Conservation (phyloP, 768 basidiomycete species). For the Saitozyma podzolica region DNA sequence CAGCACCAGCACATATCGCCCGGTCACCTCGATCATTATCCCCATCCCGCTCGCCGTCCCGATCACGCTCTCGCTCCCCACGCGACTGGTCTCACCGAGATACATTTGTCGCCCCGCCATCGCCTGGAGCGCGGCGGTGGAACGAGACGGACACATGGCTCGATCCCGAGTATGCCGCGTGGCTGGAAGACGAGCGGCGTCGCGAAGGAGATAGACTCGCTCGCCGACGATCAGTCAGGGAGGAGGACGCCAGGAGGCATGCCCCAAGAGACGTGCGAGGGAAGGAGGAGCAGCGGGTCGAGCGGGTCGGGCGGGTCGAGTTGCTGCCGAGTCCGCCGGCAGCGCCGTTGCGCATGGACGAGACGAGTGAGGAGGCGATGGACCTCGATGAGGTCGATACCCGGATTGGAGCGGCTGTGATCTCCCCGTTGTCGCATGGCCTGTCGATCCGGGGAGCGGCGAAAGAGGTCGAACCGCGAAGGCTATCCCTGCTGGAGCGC, state of each 20-base stretch:
- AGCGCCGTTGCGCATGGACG: slow-evolving; percentile 18
- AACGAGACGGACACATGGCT: slow-evolving; percentile 39
- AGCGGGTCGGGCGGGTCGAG: slow-evolving; percentile 11
- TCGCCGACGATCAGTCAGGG: slow-evolving; percentile 1
- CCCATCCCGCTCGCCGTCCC: slow-evolving; percentile 11
- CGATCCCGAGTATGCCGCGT: slow-evolving; percentile 36
- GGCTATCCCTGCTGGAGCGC: neutral
- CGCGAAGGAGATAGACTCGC: slow-evolving; percentile 11
- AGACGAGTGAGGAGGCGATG: neutral
- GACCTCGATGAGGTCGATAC: neutral
- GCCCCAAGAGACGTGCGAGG: neutral
- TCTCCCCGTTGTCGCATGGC: neutral
- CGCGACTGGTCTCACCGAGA: slow-evolving; percentile 32
- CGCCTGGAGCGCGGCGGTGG: slow-evolving; percentile 28
- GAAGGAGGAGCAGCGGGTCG: slow-evolving; percentile 1
- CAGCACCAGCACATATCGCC: neutral
- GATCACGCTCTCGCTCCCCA: slow-evolving; percentile 14
- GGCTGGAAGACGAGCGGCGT: slow-evolving; percentile 28
- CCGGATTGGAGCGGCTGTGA: slow-evolving; percentile 5
- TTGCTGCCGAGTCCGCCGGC: slow-evolving; percentile 25
- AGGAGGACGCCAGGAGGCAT: neutral
- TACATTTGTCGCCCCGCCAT: slow-evolving; percentile 29
- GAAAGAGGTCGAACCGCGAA: slow-evolving; percentile 4
- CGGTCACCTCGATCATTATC: slow-evolving; percentile 7
- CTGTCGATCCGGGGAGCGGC: slow-evolving; percentile 29